Evolutionary conservation across 805 yeast species (phyloP), one percentile per base, ranked within the genome.

Genomic region (Maudiozyma saulgeensis): DNA sequence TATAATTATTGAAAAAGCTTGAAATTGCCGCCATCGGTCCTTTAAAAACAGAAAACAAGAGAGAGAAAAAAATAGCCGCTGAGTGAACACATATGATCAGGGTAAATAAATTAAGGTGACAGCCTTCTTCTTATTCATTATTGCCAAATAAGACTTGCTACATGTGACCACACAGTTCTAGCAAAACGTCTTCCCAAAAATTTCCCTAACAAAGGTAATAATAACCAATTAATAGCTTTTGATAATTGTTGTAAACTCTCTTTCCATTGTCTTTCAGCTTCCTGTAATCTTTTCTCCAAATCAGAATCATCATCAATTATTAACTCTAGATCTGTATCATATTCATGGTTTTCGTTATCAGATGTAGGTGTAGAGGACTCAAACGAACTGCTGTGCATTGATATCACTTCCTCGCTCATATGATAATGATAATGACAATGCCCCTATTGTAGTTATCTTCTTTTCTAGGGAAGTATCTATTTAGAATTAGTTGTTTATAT

Each of bases 201-300:
- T 61, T 81, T 82, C 4, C 90, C 90, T 18, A 81, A 56, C 51
- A 83, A 59, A 2, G 93, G 93, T 47, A 84, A 68, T 35, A 84
- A 57, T 13, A 84, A 79, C 64, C 80, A 73, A 49, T 76, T 77
- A 34, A 82, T 64, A 35, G 82, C 71, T n/a, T 77, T 76, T 39
- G 72, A 72, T 49, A 84, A 60, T 62, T 84, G 89, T 43, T 68
- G 67, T 44, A 84, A 52, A 35, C 84, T 80, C 56, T 81, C 85
- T 47, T 83, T 85, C 89, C 89, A 84, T 57, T 84, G 87, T 54
- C 79, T 73, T 56, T 82, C 85, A 1, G 87, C 82, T 35, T 78
- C 66, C 18, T 63, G 53, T 44, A 68, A 48, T 8, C 54, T 51
- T 15, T 57, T 52, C 8, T 48, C 57, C 7, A 23, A 6, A 12